phyloP scores from a whole-genome alignment of 2,329 filamentous ascomycete species.

The Colletotrichum magnum region DNA sequence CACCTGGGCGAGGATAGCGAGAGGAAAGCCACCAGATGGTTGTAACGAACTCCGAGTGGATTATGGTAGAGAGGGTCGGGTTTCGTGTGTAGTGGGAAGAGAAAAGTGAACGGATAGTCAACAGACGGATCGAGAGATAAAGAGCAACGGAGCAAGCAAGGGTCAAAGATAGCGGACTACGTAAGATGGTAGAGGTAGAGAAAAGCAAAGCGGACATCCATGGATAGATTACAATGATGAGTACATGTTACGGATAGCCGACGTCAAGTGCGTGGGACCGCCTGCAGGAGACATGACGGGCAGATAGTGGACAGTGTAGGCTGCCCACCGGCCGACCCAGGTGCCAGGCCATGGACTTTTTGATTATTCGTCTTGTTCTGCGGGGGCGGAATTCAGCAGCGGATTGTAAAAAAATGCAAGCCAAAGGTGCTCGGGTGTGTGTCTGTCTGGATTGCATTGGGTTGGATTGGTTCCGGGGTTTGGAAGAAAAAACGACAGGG shows the following conservation, averaged over 20 bases:
- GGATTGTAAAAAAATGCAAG: neutral
- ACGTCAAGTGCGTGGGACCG: conserved; percentile 12
- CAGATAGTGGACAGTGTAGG: conserved; percentile 3
- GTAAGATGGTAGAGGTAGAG: neutral
- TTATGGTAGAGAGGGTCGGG: neutral
- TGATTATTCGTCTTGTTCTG: conserved; percentile 9
- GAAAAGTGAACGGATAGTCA: neutral
- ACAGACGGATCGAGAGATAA: neutral
- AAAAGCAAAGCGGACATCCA: neutral
- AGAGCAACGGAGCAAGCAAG: neutral
- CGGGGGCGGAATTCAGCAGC: conserved; percentile 13
- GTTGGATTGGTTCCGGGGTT: conserved; percentile 23
- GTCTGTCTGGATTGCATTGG: conserved; percentile 11
- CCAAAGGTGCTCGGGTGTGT: neutral
- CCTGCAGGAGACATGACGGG: conserved; percentile 29
- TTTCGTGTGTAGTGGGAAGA: neutral
- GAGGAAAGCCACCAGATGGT: conserved; percentile 4
- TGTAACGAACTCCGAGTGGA: conserved; percentile 17
- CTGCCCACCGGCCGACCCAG: neutral
- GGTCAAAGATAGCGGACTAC: conserved; percentile 14
- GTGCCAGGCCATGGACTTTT: conserved; percentile 20
- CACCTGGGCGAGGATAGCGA: conserved; percentile 11
- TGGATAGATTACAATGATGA: conserved; percentile 27
- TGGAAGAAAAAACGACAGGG: conserved; percentile 5
- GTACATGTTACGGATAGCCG: neutral